Conservation (phyloP, 495 filamentous ascomycete genomes). For the Neurospora sp. region DNA sequence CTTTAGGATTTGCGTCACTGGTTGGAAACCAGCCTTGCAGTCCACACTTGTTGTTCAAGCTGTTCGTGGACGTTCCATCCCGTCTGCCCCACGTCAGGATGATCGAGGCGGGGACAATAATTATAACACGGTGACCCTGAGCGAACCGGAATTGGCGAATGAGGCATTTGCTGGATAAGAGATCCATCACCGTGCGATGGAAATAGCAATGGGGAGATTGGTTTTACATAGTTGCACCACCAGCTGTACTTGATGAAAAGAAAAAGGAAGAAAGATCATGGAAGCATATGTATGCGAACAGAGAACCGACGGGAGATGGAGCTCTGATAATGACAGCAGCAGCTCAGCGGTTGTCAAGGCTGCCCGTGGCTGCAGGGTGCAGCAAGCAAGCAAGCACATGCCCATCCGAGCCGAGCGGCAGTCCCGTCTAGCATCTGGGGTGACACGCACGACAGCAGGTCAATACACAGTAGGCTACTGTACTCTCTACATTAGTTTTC, state of each 20-base stretch:
- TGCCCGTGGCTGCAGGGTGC: neutral
- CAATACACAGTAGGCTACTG: neutral
- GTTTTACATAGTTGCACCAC: neutral
- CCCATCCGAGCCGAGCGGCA: neutral
- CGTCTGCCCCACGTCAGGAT: slow-evolving; percentile 2
- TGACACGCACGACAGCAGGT: neutral
- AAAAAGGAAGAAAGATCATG: neutral
- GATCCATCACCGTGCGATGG: neutral
- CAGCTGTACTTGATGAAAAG: neutral
- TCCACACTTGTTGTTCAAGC: neutral
- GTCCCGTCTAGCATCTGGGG: neutral
- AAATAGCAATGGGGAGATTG: neutral
- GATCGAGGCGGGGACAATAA: neutral
- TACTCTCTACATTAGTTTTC: neutral
- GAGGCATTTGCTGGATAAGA: neutral
- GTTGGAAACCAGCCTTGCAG: slow-evolving; percentile 4
- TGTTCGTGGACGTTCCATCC: neutral
- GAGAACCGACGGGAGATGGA: neutral
- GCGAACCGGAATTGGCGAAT: neutral
- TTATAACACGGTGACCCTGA: neutral
- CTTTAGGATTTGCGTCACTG: slow-evolving; percentile 8
- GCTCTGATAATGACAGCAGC: neutral
- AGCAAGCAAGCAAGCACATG: neutral
- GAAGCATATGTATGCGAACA: neutral
- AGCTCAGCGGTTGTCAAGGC: neutral